Evolutionary conservation across 768 basidiomycete genomes (phyloP), one percentile per base, ranked within the genome.

Genomic region (Russula sp.): DNA sequence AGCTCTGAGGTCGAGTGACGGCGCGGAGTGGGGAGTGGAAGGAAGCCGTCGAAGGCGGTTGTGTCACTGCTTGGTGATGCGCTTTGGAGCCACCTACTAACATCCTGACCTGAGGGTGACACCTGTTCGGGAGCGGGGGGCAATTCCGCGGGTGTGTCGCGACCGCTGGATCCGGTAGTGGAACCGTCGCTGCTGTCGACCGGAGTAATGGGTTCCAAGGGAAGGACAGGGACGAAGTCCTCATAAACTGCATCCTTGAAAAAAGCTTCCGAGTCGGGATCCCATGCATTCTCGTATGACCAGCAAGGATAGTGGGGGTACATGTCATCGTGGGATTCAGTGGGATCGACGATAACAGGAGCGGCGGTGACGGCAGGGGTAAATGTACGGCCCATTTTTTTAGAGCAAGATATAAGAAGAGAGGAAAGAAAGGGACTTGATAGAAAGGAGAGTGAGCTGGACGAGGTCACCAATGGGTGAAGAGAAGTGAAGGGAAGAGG

Each of bases 201-300:
- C 27, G 60, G 63, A 32, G 58, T 55, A 13, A 66, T 40, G 27
- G 67, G 64, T 9, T 67, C 66, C 34, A 57, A 40, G 27, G 68
- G 68, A 47, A 50, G 48, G 10, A 37, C 31, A 6, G 66, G 49
- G 47, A 69, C 56, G 31, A 55, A 42, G 10, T 59, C 61, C 61
- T 69, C 68, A 35, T 66, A 66, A 20, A 69, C 62, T 7, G 63
- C 67, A 44, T 69, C 67, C 47, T 63, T 57, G 52, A 69, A 69
- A 61, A 69, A 69, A 22, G 68, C 67, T 20, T 69, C 68, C 0
- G 61, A 63, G 54, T 69, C 68, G 45, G 68, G 68, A 59, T 69
- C 68, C 58, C 65, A 69, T 39, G 68, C 16, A 37, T 68, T 68
- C 31, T 61, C 62, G 37, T 68, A 69, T 37, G 64, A 59, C 68